Conservation (phyloP, 225 moss, liverwort and hornwort species). For the Climacium dendroides region DNA sequence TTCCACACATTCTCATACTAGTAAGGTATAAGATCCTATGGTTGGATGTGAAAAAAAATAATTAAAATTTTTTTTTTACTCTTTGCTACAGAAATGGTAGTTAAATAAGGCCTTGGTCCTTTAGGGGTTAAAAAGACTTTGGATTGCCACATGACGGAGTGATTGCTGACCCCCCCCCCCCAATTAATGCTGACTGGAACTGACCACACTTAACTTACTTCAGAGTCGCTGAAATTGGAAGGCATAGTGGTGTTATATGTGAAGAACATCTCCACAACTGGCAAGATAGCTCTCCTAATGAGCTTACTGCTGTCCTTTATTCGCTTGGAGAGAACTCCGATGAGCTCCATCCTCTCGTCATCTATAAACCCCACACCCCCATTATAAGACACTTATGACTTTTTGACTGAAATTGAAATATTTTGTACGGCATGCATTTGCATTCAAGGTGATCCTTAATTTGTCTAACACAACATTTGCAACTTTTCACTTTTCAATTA, state of each 20-base stretch:
- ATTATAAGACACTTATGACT: neutral
- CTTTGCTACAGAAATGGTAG: no score
- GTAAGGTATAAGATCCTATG: no score
- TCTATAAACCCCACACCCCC: neutral
- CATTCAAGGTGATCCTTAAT: neutral
- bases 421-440: neutral
- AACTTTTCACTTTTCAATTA: neutral
- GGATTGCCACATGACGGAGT: neutral
- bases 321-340: conserved; percentile 31
- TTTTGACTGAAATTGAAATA: neutral
- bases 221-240: conserved; percentile 19
- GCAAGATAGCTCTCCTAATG: conserved; percentile 53
- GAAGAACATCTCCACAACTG: conserved; percentile 52
- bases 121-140: no score
- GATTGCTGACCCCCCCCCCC: neutral
- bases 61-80: no score
- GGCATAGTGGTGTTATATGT: conserved; percentile 11
- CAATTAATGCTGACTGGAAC: neutral
- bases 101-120: no score
- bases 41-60: no score
- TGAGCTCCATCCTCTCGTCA: conserved; percentile 31
- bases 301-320: conserved; percentile 51
- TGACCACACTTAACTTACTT: conserved; percentile 13
- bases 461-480: no score
- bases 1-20: no score